Evolutionary conservation across 2,329 filamentous ascomycete genomes (phyloP), one percentile per base, ranked within the genome.

Genomic region (Talaromyces islandicus): DNA sequence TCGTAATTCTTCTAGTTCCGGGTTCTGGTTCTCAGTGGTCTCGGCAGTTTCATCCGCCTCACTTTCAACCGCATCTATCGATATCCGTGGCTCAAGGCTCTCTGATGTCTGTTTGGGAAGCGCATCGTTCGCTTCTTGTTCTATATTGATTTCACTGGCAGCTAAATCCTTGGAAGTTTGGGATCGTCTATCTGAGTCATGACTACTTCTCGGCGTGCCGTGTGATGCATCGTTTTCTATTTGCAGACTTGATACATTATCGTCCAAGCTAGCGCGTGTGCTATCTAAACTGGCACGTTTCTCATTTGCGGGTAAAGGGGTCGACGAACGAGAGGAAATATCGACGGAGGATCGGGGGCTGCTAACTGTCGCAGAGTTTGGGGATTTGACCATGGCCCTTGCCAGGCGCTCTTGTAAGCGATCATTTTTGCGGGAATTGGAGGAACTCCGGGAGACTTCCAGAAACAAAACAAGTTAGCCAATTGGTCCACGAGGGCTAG

Each of bases 341-440:
- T 78, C 59, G 43, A 58, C 80, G 53, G 81, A 81, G 7, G 80
- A 78, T 38, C 27, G 81, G 74, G 63, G 77, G 74, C 59, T 75
- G 78, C 24, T 75, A 30, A 78, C 70, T 58, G 78, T 80, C 43
- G 75, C 71, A 2, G 78, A 72, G n/a, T 80, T 77, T 60, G 82
- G 84, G 69, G 89, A 91, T 61, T 88, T 88, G 3, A 88, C 91
- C 68, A 97, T 85, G 30, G 92, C 94, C 70, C 91, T 90, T 30
- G 93, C 93, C 62, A 99, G 81, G 63, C 92, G 85, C 72, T 96
- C 92, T 71, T 97, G 92, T 50, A 99, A 80, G 57, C 92, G 86
- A 67, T 95, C 92, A 75, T 91, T 94, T 62, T 84, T 79, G 65
- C 85, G 83, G 63, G 81, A 85, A 48, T 83, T 85, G 5, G 88